Evolutionary conservation across 108 stramenopile genomes (phyloP), one percentile per base, ranked within the genome.

Genomic region (Pinguiococcus pyrenoidosus): DNA sequence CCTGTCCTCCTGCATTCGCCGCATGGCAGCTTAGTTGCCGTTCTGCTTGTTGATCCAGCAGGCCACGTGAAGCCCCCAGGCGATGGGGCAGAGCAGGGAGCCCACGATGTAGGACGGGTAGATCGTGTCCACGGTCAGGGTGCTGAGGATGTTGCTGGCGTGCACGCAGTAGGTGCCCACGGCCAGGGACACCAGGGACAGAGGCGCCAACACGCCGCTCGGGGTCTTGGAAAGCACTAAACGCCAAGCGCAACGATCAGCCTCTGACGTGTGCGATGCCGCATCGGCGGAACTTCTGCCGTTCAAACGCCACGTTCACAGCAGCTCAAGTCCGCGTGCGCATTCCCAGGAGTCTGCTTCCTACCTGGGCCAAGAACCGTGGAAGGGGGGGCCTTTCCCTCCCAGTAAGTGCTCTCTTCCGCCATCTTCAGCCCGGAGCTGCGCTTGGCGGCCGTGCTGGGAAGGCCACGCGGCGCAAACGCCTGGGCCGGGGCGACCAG

Each of bases 21-120:
- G 13, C 13, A 35, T 35, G 20, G n/a, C n/a, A n/a, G n/a, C n/a
- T 37, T 65, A 68, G 27, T 44, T 39, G 18, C 51, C 58, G 57
- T 68, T 68, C 57, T 65, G 37, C 62, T 64, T 64, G 50, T 68
- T 57, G 64, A 68, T 68, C 66, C 66, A 68, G n/a, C 63, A 59
- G 1, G 66, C 66, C 7, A 68, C 66, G 57, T 68, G 66, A 0
- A 65, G 51, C 18, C 67, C 67, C 67, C 67, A 68, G 25, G 67
- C 60, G 42, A 68, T 61, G 9, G 67, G 67, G 14, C 44, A 39
- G 27, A 65, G 46, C 16, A 64, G 32, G n/a, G 63, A 49, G 7
- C 67, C 67, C 6, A 48, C 51, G 12, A 68, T 37, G 56, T 58
- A 64, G 2, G 32, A 9, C 24, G 64, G 64, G 51, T 68, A 29